phyloP scores from a whole-genome alignment of 2,329 filamentous ascomycete genomes.

The Bimuria novae-zelandiae region DNA sequence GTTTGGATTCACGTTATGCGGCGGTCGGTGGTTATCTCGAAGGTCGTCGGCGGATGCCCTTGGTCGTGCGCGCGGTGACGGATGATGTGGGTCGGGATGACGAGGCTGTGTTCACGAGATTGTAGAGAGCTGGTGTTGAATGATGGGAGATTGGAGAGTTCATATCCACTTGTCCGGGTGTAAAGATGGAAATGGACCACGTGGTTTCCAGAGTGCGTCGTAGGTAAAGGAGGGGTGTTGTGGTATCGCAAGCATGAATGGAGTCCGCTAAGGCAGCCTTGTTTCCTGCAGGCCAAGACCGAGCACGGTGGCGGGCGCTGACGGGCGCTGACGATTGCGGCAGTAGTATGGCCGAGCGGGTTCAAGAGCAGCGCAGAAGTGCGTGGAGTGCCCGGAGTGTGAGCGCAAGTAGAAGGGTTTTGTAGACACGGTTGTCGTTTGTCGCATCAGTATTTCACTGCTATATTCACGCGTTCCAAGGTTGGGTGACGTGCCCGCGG shows the following conservation, averaged over 20 bases:
- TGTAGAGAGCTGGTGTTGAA: slow-evolving; percentile 26
- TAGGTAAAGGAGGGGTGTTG: slow-evolving; percentile 13
- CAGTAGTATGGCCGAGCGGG: slow-evolving; percentile 22
- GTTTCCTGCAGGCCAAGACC: slow-evolving; percentile 4
- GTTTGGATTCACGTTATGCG: slow-evolving; percentile 1
- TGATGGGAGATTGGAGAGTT: slow-evolving; percentile 34
- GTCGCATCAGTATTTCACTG: neutral
- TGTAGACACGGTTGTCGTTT: neutral
- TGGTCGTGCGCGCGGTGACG: slow-evolving; percentile 18
- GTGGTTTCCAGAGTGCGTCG: slow-evolving; percentile 17
- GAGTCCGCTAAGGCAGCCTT: slow-evolving; percentile 6
- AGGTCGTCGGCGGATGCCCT: slow-evolving; percentile 30
- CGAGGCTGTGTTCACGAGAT: slow-evolving; percentile 23
- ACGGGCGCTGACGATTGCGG: slow-evolving; percentile 24
- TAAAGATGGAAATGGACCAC: slow-evolving; percentile 30
- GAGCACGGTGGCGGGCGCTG: too few relatives aligned
- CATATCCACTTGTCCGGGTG: slow-evolving; percentile 38
- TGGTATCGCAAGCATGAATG: slow-evolving; percentile 16
- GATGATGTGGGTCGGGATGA: slow-evolving; percentile 28
- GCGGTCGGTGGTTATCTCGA: slow-evolving; percentile 26
- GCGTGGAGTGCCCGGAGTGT: neutral
- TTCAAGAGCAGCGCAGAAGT: slow-evolving; percentile 3
- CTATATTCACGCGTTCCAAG: neutral
- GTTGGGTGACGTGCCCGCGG: too few relatives aligned
- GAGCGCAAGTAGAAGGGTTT: neutral